Base-by-base conservation (phyloP, 1,139 yeast species). In the Nadsonia starkeyi-henricii region DNA sequence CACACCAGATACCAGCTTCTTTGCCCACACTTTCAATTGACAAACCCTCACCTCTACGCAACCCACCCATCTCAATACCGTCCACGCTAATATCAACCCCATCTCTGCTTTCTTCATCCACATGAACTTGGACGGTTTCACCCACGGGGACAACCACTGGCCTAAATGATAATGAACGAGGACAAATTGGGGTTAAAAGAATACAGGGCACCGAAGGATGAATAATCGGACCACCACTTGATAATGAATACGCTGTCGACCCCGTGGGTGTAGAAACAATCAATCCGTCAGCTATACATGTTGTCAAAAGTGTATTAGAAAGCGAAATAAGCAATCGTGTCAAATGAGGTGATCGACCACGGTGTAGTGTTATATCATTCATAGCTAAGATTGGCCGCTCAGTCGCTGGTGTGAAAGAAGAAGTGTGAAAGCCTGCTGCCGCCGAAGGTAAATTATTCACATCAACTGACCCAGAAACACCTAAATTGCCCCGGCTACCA, bases 251-350 rank as follows among this genome's bases (percentile, higher is more conserved):
- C 0, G 96, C 96, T 0, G 97, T 89, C 8, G 95, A 85, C 0
- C 97, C 97, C 0, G 97, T 89, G 12, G 97, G 97, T 0, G 96
- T 84, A 9, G 93, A 74, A 47, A 86, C 71, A 8, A 81, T 77
- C 17, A 89, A 75, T 20, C 97, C 97, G 63, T 89, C 97, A 0
- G 94, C 95, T 0, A 89, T 84, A 8, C 96, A 88, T 48, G 91
- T 77, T 12, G 98, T 89, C 50, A 89, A 70, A 58, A 81, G 82
- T 59, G 83, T 81, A 36, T 83, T 85, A 62, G 88, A 93, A 26
- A 88, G 81, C 55, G 72, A 78, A 18, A 89, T 81, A 57, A 89
- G 96, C 50, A 89, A 69, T 49, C 85, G 78, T 1, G 93, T 80
- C 55, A 89, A 72, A 61, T 85, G 91, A 1, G 96, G 96, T 47